Evolutionary conservation across 108 stramenopile genomes (phyloP), one percentile per base, ranked within the genome.

Genomic region (Discostella stelligeroides): DNA sequence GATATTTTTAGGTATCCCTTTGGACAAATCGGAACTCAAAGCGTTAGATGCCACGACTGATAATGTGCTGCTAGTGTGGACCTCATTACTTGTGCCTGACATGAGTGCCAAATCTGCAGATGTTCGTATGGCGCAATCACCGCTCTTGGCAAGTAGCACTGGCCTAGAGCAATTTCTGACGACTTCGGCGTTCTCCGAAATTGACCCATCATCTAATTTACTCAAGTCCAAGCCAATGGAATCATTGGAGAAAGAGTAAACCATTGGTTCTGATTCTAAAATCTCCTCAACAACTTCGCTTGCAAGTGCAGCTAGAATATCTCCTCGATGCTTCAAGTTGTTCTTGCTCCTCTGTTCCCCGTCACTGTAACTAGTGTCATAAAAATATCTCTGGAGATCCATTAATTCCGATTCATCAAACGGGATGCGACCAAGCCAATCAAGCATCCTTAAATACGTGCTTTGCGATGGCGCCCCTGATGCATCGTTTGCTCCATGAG

Each of bases 371-470:
- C 87, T 83, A 38, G 73, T 51, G 60, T 92, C 89, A 65, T 92
- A 95, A 41, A 95, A 92, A 69, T 92, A 95, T 55, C 83, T 88
- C 28, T 86, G 75, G 0, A 95, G 82, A 24, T 90, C 83, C 29
- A 74, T 83, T 14, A 95, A 81, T 71, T 95, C 94, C 46, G 90
- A 89, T 60, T 92, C 90, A 69, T 95, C 94, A 66, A 95, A 95
- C 30, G 94, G 94, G 66, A 95, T 95, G 42, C 83, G 82, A 62
- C 87, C 85, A 27, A 95, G 47, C 89, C 90, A 92, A 53, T 90
- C 89, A 42, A 95, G 77, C 73, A 95, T 82, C 38, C 89, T 85
- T 18, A 88, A 71, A 70, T 94, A 94, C 10, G 92, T 88, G 66
- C 87, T 88, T 61, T 93, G 92, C 8, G 90, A 90, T 11, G 90